Evolutionary conservation across 805 yeast species (phyloP), one percentile per base, ranked within the genome.

Genomic region (Candida suzukii): DNA sequence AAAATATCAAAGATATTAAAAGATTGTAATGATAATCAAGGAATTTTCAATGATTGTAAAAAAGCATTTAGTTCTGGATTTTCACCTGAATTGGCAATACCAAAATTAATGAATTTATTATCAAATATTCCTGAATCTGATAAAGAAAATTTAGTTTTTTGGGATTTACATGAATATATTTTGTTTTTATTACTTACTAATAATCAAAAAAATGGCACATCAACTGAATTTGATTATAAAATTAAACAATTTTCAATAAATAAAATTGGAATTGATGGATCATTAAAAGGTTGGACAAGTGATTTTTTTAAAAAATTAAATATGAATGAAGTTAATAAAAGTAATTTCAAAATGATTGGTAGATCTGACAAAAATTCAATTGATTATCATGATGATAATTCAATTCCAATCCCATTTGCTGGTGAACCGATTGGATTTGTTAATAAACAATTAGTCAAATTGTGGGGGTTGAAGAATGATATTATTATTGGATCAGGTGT

Each of bases 11-110:
- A 41, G 21, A 40, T 28, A 11, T 50, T 66, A 24, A 38, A 18
- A 19, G 19, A 4, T n/a, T 29, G 19, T 13, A 5, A 12, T 27
- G 6, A 8, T 24, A 8, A n/a, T 10, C 25, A 24, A 8, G 25
- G 25, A 24, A 24, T 50, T 8, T 47, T 58, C 34, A 43, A 46
- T 1, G 48, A 46, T 32, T 51, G 69, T 38, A 77, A 78, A 9
- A 75, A 75, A 10, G 14, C 35, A 3, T 25, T 35, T 7, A 14
- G 28, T 9, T 38, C 35, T 1, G 50, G 57, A 0, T 66, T 76
- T 28, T 64, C 74, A 5, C 75, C 79, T 1, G 83, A 78, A 48
- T 71, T 78, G 77, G 82, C 76, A 1, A 45, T 77, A 1, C 78
- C 82, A 3, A 78, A 78, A 50, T 52, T 74, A 38, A 60, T 58